A percentile compares a stretch with the other conserved stretches of the same genome.
phyloP scores from a whole-genome alignment of 1,284 basidiomycete genomes.

The Ceratobasidium sp. region DNA sequence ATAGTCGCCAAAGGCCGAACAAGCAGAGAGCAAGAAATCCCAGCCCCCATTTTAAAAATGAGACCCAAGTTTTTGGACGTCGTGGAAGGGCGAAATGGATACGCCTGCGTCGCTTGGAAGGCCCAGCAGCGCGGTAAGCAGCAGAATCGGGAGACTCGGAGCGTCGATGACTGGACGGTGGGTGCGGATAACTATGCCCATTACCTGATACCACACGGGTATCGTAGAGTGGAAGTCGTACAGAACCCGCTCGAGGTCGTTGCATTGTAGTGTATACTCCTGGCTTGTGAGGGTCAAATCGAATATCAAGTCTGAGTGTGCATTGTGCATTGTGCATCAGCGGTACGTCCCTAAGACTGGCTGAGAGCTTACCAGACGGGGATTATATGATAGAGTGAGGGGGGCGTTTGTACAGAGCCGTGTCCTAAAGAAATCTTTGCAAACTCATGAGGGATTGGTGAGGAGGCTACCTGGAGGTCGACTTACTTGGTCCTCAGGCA shows the following conservation, averaged over 20 bases:
- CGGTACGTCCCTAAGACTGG: too few species aligned
- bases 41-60: slow-evolving; percentile 30
- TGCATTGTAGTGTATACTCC: slow-evolving; percentile 29
- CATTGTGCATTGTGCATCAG: too few species aligned
- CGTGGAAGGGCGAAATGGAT: slow-evolving; percentile 34
- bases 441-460: slow-evolving; percentile 1
- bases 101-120: slow-evolving; percentile 31
- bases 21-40: slow-evolving; percentile 44
- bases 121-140: slow-evolving; percentile 36
- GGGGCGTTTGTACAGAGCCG: not conserved
- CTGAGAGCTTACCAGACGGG: not conserved
- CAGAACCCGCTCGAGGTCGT: slow-evolving; percentile 36
- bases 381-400: not conserved
- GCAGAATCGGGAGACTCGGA: slow-evolving; percentile 38
- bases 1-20: slow-evolving; percentile 61
- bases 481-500: slow-evolving; percentile 13
- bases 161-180: slow-evolving; percentile 15
- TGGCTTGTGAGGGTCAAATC: not conserved
- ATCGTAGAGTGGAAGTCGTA: slow-evolving; percentile 35
- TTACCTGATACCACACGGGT: slow-evolving; percentile 3
- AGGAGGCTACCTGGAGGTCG: not conserved
- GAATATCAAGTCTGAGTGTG: too few species aligned
- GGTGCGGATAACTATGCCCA: slow-evolving; percentile 28
- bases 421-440: slow-evolving; percentile 2
- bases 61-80: slow-evolving; percentile 35